A percentile compares a stretch with the other conserved stretches of the same genome.
Conservation (phyloP, 305 asterid genomes). For the Solanum hybrid region DNA sequence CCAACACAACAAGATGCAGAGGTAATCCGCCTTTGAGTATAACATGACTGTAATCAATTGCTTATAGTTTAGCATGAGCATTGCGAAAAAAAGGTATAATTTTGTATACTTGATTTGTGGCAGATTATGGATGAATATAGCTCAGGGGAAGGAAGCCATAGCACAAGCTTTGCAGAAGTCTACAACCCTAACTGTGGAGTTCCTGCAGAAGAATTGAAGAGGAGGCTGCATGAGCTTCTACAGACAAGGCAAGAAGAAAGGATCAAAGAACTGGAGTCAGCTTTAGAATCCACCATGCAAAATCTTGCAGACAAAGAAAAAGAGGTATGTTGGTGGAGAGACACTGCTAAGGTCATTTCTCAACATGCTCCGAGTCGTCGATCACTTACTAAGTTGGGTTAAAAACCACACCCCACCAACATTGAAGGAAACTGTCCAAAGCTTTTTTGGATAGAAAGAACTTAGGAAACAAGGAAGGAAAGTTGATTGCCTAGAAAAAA, state of each 20-base stretch:
- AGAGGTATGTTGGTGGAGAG: conserved; percentile 60
- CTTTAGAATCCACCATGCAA: conserved; percentile 36
- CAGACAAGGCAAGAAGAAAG: conserved; percentile 48
- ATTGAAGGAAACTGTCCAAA: neutral
- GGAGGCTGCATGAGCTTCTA: conserved; percentile 44
- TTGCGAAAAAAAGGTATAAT: neutral
- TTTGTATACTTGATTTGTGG: neutral
- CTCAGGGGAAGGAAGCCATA: conserved; percentile 27
- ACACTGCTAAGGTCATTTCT: conserved; percentile 36
- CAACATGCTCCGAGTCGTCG: conserved; percentile 24
- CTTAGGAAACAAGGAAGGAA: neutral
- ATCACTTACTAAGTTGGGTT: conserved; percentile 8
- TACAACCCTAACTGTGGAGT: conserved; percentile 27
- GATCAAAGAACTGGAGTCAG: conserved; percentile 53
- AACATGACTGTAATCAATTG: neutral
- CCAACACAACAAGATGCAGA: conserved; percentile 23
- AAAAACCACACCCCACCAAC: neutral
- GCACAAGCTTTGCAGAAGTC: conserved; percentile 18
- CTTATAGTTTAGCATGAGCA: neutral
- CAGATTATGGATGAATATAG: conserved; percentile 35
- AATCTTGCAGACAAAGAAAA: conserved; percentile 38
- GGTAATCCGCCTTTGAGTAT: conserved; percentile 20
- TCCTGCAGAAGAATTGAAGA: conserved; percentile 47
- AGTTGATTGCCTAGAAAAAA: neutral
- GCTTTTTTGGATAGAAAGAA: neutral